Base-by-base conservation (phyloP, 768 basidiomycete genomes). In the Strobilomyces confusus region DNA sequence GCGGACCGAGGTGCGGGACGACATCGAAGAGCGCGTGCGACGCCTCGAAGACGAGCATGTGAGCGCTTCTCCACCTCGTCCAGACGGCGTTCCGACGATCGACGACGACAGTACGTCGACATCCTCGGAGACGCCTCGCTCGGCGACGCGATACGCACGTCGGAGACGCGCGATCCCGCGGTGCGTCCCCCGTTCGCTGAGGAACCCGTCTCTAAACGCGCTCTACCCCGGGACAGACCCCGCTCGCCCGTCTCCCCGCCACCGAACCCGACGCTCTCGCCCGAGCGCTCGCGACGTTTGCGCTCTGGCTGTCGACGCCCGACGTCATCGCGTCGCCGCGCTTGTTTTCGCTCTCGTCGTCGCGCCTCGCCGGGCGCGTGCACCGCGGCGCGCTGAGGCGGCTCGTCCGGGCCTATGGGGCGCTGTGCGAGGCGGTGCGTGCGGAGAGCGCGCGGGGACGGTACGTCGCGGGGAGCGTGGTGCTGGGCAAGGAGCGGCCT, bases 381-480 rank as follows among this genome's bases (percentile, higher is more conserved):
- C 95, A 98, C 63, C 84, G 83, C 11, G 79, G 80, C 17, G 90
- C 89, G 1, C 72, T 98, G 55, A 72, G 73, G 32, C 77, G 84
- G 13, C 73, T 98, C 55, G 86, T 81, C 2, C 69, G 68, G 29
- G 82, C 85, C 3, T 99, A 98, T 70, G 77, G 73, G 9, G 65
- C 75, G 56, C 72, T 98, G 3, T 94, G 88, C 66, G 86, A 85
- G 43, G 82, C 85, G 51, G 88, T 98, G 15, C 79, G 81, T 63
- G 82, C 80, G 49, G 80, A 81, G 68, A 92, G 92, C 58, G 58
- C 47, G 25, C 56, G 44, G 13, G 66, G 57, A 5, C 79, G 77
- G 67, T 99, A 98, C 63, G 94, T 98, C 72, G 95, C 94, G n/a
- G 89, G 84, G 15, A 79, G 84, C 54, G 94, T 93, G 20, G 67